These are phyloP conservation scores for Pleurotus tuoliensis DNA, from an alignment of 768 basidiomycete species.

Conservation along the genomic window DNA sequence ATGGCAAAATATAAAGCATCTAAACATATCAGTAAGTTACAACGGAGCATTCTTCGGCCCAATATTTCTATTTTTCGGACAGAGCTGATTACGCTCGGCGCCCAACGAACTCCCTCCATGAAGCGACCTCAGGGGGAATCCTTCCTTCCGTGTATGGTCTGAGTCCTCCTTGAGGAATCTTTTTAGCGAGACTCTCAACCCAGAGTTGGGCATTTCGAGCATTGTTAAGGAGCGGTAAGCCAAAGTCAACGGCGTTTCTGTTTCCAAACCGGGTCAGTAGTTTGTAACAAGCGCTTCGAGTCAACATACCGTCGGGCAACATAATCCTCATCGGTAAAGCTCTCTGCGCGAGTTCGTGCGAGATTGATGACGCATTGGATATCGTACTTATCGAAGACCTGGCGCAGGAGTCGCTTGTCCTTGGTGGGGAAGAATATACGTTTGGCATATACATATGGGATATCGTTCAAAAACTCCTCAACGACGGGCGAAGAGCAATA, in stretches of 20 bases:
- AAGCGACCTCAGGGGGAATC: constrained; percentile 87
- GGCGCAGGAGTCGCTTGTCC: constrained; percentile 92
- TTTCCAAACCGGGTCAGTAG: constrained; percentile 1
- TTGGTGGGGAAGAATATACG: constrained; percentile 95
- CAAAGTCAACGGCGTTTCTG: constrained; percentile 95
- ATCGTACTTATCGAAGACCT: constrained; percentile 92
- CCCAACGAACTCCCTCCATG: constrained; percentile 90
- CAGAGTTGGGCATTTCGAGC: constrained; percentile 85
- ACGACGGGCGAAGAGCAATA: constrained; percentile 82
- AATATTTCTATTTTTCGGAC: neutral
- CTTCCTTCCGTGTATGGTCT: constrained; percentile 79
- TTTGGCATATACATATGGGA: constrained; percentile 77
- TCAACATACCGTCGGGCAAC: constrained; percentile 78
- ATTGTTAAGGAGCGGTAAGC: constrained; percentile 88
- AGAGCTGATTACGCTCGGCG: constrained; percentile 34
- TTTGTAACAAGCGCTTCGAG: neutral
- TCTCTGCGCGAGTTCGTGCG: constrained; percentile 70
- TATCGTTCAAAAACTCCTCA: constrained; percentile 74
- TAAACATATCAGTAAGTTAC: constrained; percentile 5
- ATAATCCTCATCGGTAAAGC: constrained; percentile 89
- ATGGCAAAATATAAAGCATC: neutral
- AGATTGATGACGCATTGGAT: constrained; percentile 95
- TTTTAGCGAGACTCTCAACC: constrained; percentile 82
- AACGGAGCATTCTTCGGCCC: neutral
- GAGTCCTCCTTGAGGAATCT: constrained; percentile 79